Percentiles rank a stretch among this genome's conserved stretches.
phyloP scores from a whole-genome alignment of 345 rosid genomes.

The Aquilaria malaccensis region DNA sequence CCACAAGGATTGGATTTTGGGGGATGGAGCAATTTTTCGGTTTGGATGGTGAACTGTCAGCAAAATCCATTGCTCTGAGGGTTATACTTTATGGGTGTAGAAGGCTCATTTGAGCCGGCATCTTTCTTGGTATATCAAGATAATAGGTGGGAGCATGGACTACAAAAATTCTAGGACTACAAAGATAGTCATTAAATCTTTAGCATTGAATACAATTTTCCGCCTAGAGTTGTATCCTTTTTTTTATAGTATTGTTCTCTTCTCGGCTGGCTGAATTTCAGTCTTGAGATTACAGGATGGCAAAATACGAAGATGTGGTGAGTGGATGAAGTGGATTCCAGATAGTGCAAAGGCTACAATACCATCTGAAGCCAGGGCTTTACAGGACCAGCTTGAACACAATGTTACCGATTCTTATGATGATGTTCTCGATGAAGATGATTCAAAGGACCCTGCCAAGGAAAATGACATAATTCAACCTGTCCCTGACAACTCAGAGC shows the following conservation, averaged over 20 bases:
- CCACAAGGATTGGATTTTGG: too few relatives aligned
- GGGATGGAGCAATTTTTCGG: too few relatives aligned
- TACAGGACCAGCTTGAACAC: constrained; percentile 30
- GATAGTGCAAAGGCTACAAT: constrained; percentile 17
- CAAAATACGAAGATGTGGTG: constrained; percentile 62
- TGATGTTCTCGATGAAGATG: constrained; percentile 20
- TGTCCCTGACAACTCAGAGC: constrained; percentile 6
- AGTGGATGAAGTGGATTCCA: constrained; percentile 77
- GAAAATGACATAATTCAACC: constrained; percentile 16
- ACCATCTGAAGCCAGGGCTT: constrained; percentile 25
- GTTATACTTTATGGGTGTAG: too few relatives aligned
- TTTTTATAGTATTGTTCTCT: not conserved
- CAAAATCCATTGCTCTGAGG: too few relatives aligned
- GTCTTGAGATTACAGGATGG: constrained; percentile 47
- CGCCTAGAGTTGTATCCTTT: too few relatives aligned
- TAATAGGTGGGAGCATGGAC: too few relatives aligned
- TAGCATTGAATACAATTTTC: too few relatives aligned
- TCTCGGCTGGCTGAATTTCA: constrained; percentile 4
- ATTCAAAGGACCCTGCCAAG: constrained; percentile 14
- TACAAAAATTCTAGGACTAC: too few relatives aligned
- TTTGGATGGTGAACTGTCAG: too few relatives aligned
- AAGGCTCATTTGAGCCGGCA: too few relatives aligned
- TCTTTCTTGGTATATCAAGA: too few relatives aligned
- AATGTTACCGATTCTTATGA: constrained; percentile 22
- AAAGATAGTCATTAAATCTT: too few relatives aligned